phyloP scores from a whole-genome alignment of 2,329 filamentous ascomycete genomes.

The Cladosporium sp. region DNA sequence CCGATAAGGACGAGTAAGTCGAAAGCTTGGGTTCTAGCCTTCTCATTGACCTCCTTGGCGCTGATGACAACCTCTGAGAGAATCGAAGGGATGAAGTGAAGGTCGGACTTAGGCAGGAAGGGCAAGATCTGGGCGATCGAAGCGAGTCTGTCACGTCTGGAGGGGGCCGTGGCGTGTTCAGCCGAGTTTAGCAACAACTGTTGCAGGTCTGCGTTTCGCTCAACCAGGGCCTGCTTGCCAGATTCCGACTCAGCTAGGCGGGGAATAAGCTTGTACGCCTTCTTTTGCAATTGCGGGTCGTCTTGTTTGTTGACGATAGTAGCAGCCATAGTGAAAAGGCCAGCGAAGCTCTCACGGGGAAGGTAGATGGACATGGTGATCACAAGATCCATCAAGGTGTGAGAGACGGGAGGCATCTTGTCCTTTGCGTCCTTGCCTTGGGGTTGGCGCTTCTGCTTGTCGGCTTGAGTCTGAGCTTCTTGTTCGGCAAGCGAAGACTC shows the following conservation, averaged over 20 bases:
- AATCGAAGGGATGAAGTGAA: slow-evolving; percentile 90
- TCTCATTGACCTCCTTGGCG: slow-evolving; percentile 97
- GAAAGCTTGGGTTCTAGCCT: slow-evolving; percentile 82
- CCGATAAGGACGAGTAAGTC: slow-evolving; percentile 86
- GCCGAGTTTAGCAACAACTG: slow-evolving; percentile 71
- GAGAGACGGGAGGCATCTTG: slow-evolving; percentile 83
- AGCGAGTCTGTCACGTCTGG: slow-evolving; percentile 76
- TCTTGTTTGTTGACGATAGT: slow-evolving; percentile 74
- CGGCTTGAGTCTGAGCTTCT: slow-evolving; percentile 58
- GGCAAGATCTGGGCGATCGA: slow-evolving; percentile 78
- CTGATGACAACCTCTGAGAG: slow-evolving; percentile 92
- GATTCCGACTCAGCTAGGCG: slow-evolving; percentile 76
- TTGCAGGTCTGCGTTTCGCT: slow-evolving; percentile 75
- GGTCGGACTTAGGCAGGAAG: slow-evolving; percentile 67
- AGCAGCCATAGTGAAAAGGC: slow-evolving; percentile 81
- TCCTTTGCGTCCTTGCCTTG: slow-evolving; percentile 49
- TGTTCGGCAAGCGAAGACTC: slow-evolving; percentile 61
- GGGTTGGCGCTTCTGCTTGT: slow-evolving; percentile 52
- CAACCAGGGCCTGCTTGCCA: slow-evolving; percentile 69
- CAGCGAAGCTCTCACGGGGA: slow-evolving; percentile 75
- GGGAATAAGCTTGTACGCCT: slow-evolving; percentile 96
- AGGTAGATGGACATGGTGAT: slow-evolving; percentile 95
- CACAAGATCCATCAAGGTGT: slow-evolving; percentile 93
- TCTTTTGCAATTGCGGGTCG: slow-evolving; percentile 94
- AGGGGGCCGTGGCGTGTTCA: slow-evolving; percentile 80